Evolutionary conservation across 768 basidiomycete genomes (phyloP).

Genomic region (Hericium coralloides): DNA sequence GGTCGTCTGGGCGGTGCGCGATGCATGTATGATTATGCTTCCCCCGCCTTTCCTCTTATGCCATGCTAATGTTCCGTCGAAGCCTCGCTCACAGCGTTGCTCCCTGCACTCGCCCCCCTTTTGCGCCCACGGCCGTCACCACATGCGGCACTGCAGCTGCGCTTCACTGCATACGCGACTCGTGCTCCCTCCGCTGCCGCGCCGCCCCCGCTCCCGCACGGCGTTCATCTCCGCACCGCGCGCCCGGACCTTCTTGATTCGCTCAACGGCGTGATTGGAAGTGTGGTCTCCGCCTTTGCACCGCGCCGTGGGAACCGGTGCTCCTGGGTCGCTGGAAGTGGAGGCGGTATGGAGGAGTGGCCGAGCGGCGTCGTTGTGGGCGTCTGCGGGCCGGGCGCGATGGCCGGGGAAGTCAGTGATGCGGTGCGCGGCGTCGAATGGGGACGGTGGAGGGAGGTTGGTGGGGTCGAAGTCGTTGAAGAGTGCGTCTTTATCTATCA

Average conservation of each 20-base stretch:
- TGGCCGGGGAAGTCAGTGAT: constrained; percentile 27
- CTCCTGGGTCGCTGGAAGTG: neutral
- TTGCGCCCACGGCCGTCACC: constrained; percentile 23
- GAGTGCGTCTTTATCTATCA: neutral
- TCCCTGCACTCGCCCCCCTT: constrained; percentile 29
- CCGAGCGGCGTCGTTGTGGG: constrained; percentile 28
- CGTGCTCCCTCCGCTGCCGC: constrained; percentile 23
- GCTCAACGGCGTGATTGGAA: constrained; percentile 17
- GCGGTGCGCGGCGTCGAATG: constrained; percentile 24
- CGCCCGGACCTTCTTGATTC: constrained; percentile 13
- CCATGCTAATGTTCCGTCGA: constrained; percentile 13
- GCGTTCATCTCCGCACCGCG: constrained; percentile 19
- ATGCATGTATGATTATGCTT: constrained; percentile 27
- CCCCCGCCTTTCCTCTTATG: constrained; percentile 7
- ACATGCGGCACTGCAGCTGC: constrained; percentile 22
- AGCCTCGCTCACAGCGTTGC: constrained; percentile 29
- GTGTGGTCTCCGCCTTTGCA: neutral
- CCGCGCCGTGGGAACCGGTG: too few species aligned
- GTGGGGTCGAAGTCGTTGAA: neutral
- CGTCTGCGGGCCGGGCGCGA: constrained; percentile 29
- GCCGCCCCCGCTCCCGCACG: constrained; percentile 18
- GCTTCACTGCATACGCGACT: constrained; percentile 36
- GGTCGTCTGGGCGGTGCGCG: constrained; percentile 46
- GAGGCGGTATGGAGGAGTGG: constrained; percentile 3
- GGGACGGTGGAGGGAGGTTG: constrained; percentile 11